Evolutionary conservation across 2,329 filamentous ascomycete genomes (phyloP).

Genomic region (Aphanoascus verrucosus): DNA sequence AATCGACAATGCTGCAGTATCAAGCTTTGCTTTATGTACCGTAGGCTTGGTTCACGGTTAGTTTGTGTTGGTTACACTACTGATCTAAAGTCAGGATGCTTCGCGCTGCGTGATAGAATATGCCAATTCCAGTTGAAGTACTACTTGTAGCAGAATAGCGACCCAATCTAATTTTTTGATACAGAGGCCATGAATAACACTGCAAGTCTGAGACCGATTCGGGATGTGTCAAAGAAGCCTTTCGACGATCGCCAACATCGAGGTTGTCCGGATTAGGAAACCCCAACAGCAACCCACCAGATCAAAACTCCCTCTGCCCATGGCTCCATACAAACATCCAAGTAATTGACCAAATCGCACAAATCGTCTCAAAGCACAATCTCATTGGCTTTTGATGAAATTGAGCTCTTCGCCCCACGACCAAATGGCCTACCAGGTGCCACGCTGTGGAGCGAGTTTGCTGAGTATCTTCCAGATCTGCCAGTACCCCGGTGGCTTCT

Average conservation of each 20-base stretch:
- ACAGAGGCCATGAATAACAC: neutral
- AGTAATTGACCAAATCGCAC: neutral
- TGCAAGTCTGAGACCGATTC: neutral
- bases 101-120: too few relatives aligned
- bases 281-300: neutral
- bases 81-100: too few relatives aligned
- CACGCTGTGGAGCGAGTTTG: neutral
- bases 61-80: too few relatives aligned
- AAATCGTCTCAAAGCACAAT: neutral
- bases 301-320: too few relatives aligned
- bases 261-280: neutral
- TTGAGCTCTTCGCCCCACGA: neutral
- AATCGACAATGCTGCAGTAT: too few relatives aligned
- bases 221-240: neutral
- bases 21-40: too few relatives aligned
- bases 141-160: neutral
- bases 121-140: neutral
- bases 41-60: too few relatives aligned
- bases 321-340: too few relatives aligned
- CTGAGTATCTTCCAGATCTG: conserved; percentile 4
- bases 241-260: neutral
- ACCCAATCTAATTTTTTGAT: neutral
- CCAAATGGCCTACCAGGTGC: neutral
- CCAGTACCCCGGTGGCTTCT: conserved; percentile 1
- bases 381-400: neutral